Evolutionary conservation across 2,329 filamentous ascomycete genomes (phyloP), one percentile per base, ranked within the genome.

Genomic region (Colletotrichum eleusines): DNA sequence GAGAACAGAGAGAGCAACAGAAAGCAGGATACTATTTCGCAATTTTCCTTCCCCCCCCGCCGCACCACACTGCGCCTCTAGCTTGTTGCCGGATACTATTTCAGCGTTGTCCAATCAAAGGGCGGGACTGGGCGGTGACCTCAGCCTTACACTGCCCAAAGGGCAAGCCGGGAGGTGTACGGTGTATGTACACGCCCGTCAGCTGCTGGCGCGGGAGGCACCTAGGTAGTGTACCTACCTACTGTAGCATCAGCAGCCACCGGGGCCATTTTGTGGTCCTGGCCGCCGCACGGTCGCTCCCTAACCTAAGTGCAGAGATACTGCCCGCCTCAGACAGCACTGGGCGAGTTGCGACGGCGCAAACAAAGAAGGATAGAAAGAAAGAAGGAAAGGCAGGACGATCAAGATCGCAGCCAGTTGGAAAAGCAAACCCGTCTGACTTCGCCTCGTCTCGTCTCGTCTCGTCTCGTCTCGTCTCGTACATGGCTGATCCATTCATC

Each of bases 181-280:
- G 5, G 38, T 40, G 18, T 5, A 7, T 5, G 40, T 42, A 42
- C 40, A 42, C 7, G 12, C 5, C 50, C 63, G 68, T 75, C 71
- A 73, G 68, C 73, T 72, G 69, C 74, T 75, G 73, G 74, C 71
- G 70, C 69, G 46, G 71, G n/a, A n/a, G n/a, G n/a, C n/a, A n/a
- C n/a, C n/a, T 48, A 40, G 16, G 38, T 40, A 40, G 2, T 16
- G 3, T 40, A 40, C 7, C 31, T 35, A 35, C 33, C 33, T 35
- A 35, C 38, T 16, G 35, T 16, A 40, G n/a, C 18, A 23, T 23
- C 28, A 62, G 73, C 74, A 76, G 74, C 75, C 74, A 76, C 73
- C 44, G 35, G 73, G 74, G 69, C 74, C 58, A 33, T 23, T 23
- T 11, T 55, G 46, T 20, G 40, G 40, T 14, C 33, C 38, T 33